Base-by-base conservation (phyloP, 2,329 filamentous ascomycete species). In the Fusarium sp. region DNA sequence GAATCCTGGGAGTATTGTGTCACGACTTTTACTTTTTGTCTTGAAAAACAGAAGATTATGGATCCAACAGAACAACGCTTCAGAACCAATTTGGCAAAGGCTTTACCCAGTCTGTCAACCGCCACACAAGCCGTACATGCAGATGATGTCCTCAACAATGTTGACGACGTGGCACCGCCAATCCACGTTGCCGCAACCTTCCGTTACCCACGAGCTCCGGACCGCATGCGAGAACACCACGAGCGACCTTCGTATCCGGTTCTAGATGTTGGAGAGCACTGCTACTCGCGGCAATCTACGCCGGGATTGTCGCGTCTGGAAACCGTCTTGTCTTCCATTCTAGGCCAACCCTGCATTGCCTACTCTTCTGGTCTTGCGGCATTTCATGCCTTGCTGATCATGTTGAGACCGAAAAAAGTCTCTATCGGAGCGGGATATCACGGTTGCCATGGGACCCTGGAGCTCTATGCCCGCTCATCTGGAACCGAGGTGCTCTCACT, bases 361-460 rank as follows among this genome's bases (percentile, higher is more conserved):
- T 99, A 98, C 84, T 85, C 90, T 41, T 97, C 94, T 6, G 96
- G 96, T 6, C 89, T 98, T 35, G 89, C 94, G 14, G 94, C 95
- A 54, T 95, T 98, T 84, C 93, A 98, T 82, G 95, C 94, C 32
- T 85, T 97, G 63, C 87, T 98, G 4, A 91, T 95, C n/a, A 90
- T 91, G 79, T 84, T 97, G 13, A 94, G 97, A 80, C 96, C 96
- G 1, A 90, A 90, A 76, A 91, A 92, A 69, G 90, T 98, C 61
- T 92, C 94, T 74, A 94, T 98, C 73, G 91, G 91, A 28, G 91
- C 88, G 18, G 95, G 95, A 44, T 99, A 98, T 83, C 96, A 98
- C 84, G 96, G 96, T 76, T 97, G 94, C 83, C 94, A 98, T 82
- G 94, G 94, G 68, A 93, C 98, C 26, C 88, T 98, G 75, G 83